Conservation (phyloP, 2,329 filamentous ascomycete genomes). For the Hyphodiscus sp. region DNA sequence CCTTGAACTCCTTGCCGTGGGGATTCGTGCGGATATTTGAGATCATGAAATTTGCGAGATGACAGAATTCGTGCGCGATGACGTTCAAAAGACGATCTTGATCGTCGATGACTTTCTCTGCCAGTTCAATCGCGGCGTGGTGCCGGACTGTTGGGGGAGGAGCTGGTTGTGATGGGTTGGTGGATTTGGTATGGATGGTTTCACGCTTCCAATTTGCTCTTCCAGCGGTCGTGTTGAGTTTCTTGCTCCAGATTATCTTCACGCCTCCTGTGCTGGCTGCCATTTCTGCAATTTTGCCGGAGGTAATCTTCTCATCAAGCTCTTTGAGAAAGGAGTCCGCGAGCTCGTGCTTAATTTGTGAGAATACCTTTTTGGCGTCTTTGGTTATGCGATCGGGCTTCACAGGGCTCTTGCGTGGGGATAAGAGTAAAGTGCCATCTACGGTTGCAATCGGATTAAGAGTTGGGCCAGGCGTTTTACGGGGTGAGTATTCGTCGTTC, state of each 20-base stretch:
- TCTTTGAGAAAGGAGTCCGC: conserved; percentile 60
- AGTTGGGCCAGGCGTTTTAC: conserved; percentile 36
- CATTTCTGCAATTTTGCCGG: conserved; percentile 51
- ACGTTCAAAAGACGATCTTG: conserved; percentile 77
- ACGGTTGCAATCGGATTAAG: conserved; percentile 19
- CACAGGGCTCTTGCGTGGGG: conserved; percentile 28
- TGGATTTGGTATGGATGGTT: conserved; percentile 34
- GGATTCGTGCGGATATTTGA: conserved; percentile 67
- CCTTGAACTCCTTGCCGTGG: conserved; percentile 79
- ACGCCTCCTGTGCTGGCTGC: conserved; percentile 62
- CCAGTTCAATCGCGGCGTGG: conserved; percentile 76
- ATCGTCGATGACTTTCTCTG: conserved; percentile 78
- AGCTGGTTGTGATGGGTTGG: conserved; percentile 8
- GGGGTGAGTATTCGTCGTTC: conserved; percentile 56
- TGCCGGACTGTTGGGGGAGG: conserved; percentile 39
- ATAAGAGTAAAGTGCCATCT: conserved; percentile 5
- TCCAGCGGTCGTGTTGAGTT: conserved; percentile 73
- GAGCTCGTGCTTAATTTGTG: conserved; percentile 52
- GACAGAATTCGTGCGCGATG: conserved; percentile 94
- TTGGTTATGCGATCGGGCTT: conserved; percentile 32
- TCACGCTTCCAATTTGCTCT: conserved; percentile 67
- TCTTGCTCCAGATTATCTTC: conserved; percentile 66
- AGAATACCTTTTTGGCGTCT: conserved; percentile 54
- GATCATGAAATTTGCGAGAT: conserved; percentile 88
- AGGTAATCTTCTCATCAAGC: conserved; percentile 60